Conservation (phyloP, 139 green algal species). For the Picochlorum sp. region DNA sequence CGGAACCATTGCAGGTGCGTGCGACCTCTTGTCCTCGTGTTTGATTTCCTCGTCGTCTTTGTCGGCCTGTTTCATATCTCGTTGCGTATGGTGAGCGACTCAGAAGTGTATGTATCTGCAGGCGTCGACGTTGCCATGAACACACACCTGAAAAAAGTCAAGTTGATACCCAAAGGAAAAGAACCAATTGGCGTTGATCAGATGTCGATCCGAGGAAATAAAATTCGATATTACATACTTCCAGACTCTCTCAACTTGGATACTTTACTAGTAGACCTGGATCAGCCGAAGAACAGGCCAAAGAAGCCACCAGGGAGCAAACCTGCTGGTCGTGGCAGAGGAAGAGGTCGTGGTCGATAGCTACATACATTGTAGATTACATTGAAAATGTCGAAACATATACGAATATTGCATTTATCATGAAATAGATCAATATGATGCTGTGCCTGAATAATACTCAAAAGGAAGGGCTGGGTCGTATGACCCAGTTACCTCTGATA, state of each 20-base stretch:
- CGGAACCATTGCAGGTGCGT: slow-evolving; percentile 86
- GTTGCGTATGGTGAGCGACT: not conserved
- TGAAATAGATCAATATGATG: not conserved
- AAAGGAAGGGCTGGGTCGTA: slow-evolving; percentile 1
- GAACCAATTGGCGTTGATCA: slow-evolving; percentile 80
- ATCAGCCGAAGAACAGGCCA: slow-evolving; percentile 83
- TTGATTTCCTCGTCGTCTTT: not conserved
- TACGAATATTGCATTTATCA: not conserved
- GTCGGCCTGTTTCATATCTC: slow-evolving; percentile 4
- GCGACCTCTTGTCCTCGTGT: not conserved
- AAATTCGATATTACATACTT: slow-evolving; percentile 92
- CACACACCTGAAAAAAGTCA: slow-evolving; percentile 95
- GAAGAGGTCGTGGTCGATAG: slow-evolving; percentile 15
- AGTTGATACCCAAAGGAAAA: slow-evolving; percentile 88
- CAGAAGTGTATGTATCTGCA: slow-evolving; percentile 25
- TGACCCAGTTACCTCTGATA: not conserved
- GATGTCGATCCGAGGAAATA: slow-evolving; percentile 51
- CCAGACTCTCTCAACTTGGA: slow-evolving; percentile 97
- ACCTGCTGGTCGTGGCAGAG: slow-evolving; percentile 14
- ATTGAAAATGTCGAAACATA: not conserved
- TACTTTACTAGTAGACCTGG: slow-evolving; percentile 94
- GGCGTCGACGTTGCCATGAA: slow-evolving; percentile 99
- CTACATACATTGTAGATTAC: not conserved
- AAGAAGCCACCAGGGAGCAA: slow-evolving; percentile 44
- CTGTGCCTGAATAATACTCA: not conserved